A percentile compares a stretch with the other conserved stretches of the same genome.
phyloP scores from a whole-genome alignment of 495 filamentous ascomycete species.

The Glutinoglossum americanum region DNA sequence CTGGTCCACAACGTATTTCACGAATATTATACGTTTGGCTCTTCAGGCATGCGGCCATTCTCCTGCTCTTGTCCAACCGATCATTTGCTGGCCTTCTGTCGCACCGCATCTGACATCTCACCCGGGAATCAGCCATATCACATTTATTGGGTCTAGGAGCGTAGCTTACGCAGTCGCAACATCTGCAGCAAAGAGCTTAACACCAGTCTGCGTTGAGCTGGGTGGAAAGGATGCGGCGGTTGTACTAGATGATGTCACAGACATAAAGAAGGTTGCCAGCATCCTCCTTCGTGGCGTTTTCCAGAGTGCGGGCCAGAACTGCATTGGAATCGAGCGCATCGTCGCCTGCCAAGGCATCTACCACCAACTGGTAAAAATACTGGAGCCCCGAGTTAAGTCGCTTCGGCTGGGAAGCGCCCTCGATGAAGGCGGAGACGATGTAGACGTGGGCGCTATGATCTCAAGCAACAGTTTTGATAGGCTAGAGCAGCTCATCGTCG shows the following conservation, averaged over 20 bases:
- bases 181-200: constrained; percentile 65
- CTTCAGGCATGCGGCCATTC: constrained; percentile 69
- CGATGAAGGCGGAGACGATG: constrained; percentile 25
- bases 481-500: constrained; percentile 46
- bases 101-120: constrained; percentile 75
- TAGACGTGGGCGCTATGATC: constrained; percentile 81
- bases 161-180: constrained; percentile 76
- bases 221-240: constrained; percentile 95
- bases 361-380: constrained; percentile 41
- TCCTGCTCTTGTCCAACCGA: constrained; percentile 57
- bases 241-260: constrained; percentile 54
- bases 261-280: constrained; percentile 48
- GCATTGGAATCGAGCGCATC: constrained; percentile 88
- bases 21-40: constrained; percentile 52
- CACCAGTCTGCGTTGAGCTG: constrained; percentile 67
- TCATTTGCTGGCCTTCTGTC: constrained; percentile 69
- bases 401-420: constrained; percentile 51
- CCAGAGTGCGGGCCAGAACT: constrained; percentile 95
- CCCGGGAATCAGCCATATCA: constrained; percentile 64
- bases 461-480: constrained; percentile 47
- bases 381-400: constrained; percentile 45
- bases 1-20: constrained; percentile 70
- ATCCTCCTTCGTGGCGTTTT: constrained; percentile 82
- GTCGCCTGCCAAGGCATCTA: constrained; percentile 60
- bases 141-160: constrained; percentile 86